Conservation (phyloP, 306 rosid species). For the Boehmeria nivea region DNA sequence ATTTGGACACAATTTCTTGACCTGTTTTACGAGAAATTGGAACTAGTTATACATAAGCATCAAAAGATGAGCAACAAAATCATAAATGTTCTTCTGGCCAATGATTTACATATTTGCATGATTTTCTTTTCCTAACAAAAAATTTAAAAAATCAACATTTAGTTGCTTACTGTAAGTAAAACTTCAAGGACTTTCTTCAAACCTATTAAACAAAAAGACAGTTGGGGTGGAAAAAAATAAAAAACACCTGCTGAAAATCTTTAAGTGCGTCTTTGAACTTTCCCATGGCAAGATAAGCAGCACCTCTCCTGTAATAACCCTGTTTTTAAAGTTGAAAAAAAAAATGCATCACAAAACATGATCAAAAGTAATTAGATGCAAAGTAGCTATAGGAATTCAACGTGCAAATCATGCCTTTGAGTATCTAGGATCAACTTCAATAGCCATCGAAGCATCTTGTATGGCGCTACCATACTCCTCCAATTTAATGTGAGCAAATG, state of each 20-base stretch:
- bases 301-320: conserved; percentile 98
- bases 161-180: no score
- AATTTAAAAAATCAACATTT: no score
- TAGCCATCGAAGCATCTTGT: conserved; percentile 84
- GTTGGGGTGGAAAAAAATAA: neutral
- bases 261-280: conserved; percentile 92
- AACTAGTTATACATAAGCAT: conserved; percentile 9
- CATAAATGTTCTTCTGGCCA: no score
- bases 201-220: neutral
- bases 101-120: neutral
- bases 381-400: conserved; percentile 9
- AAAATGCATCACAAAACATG: conserved; percentile 26
- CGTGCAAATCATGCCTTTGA: conserved; percentile 59
- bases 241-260: conserved; percentile 86
- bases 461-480: conserved; percentile 98
- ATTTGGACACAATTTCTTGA: conserved; percentile 78
- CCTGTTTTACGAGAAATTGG: conserved; percentile 41
- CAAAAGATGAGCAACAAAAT: neutral
- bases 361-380: conserved; percentile 16
- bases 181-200: conserved; percentile 5
- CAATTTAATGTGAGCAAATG: conserved; percentile 85
- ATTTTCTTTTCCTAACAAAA: no score
- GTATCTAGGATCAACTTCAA: conserved; percentile 87
- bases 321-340: conserved; percentile 27
- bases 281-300: conserved; percentile 89